A percentile compares a stretch with the other conserved stretches of the same genome.
phyloP scores from a whole-genome alignment of 169 alveolate species.

The Fabrea salina region DNA sequence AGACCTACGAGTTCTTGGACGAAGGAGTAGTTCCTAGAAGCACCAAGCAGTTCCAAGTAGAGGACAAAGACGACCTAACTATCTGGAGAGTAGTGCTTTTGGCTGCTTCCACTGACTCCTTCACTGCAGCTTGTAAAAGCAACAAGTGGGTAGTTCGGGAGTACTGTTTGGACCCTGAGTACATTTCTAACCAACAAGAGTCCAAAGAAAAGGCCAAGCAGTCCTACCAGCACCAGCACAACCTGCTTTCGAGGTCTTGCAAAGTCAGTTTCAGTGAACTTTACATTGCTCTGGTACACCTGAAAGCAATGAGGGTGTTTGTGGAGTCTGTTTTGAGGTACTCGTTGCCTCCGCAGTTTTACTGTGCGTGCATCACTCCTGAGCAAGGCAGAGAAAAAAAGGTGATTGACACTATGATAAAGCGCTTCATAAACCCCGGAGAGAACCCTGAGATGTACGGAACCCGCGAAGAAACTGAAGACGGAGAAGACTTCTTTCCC shows the following conservation, averaged over 20 bases:
- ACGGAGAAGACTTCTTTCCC: constrained; percentile 57
- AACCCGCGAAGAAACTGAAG: constrained; percentile 43
- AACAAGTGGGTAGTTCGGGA: constrained; percentile 23
- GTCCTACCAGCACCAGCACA: not conserved
- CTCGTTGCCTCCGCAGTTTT: constrained; percentile 53
- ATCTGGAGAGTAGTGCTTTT: constrained; percentile 48
- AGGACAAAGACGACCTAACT: constrained; percentile 49
- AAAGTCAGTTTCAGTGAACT: constrained; percentile 49
- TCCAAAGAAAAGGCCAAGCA: not conserved
- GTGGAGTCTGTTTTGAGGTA: constrained; percentile 55
- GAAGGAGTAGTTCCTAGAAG: constrained; percentile 50
- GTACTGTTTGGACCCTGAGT: constrained; percentile 18
- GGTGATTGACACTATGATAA: constrained; percentile 28
- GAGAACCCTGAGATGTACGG: constrained; percentile 51
- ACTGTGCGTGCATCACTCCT: constrained; percentile 26
- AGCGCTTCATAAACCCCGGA: constrained; percentile 31
- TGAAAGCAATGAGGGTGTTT: constrained; percentile 56
- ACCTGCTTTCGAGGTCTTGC: constrained; percentile 28
- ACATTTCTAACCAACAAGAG: not conserved
- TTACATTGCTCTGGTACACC: constrained; percentile 38
- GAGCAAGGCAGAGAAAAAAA: constrained; percentile 34
- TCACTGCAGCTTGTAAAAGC: constrained; percentile 23
- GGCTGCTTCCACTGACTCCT: constrained; percentile 11
- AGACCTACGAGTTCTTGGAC: constrained; percentile 30
- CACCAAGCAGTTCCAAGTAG: constrained; percentile 32